Evolutionary conservation across 2,329 filamentous ascomycete species (phyloP).

Genomic region (Alternaria novae-zelandiae): DNA sequence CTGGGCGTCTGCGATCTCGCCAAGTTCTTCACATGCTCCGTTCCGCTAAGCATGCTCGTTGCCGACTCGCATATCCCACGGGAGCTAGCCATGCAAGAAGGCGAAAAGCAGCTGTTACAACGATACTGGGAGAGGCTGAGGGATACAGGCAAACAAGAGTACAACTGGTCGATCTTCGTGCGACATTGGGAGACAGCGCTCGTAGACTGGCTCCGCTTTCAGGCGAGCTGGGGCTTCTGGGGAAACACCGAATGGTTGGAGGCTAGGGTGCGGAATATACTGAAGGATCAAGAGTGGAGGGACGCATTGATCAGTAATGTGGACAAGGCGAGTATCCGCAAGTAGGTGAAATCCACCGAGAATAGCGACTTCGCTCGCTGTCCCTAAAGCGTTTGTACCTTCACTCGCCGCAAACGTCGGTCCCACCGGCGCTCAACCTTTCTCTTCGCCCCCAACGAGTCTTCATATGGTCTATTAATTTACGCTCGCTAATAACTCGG

Average conservation of each 20-base stretch:
- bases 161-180: slow-evolving; percentile 62
- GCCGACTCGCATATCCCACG: slow-evolving; percentile 38
- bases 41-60: slow-evolving; percentile 62
- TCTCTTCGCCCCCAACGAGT: neutral
- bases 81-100: slow-evolving; percentile 57
- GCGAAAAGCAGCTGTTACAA: slow-evolving; percentile 60
- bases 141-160: slow-evolving; percentile 45
- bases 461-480: neutral
- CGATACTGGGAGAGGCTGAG: slow-evolving; percentile 56
- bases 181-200: slow-evolving; percentile 71
- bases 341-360: neutral
- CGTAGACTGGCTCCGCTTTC: slow-evolving; percentile 67
- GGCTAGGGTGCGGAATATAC: slow-evolving; percentile 36
- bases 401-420: neutral
- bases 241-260: slow-evolving; percentile 47
- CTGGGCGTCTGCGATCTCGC: slow-evolving; percentile 70
- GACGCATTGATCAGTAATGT: slow-evolving; percentile 18
- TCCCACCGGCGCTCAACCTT: neutral
- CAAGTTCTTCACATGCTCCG: slow-evolving; percentile 71
- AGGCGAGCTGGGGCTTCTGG: slow-evolving; percentile 50
- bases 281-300: slow-evolving; percentile 33
- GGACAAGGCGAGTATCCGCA: neutral
- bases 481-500: neutral
- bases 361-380: neutral
- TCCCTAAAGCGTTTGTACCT: neutral